A percentile compares a stretch with the other conserved stretches of the same genome.
Evolutionary conservation across 345 rosid species (phyloP).

Genomic region (Carallia pectinifolia): DNA sequence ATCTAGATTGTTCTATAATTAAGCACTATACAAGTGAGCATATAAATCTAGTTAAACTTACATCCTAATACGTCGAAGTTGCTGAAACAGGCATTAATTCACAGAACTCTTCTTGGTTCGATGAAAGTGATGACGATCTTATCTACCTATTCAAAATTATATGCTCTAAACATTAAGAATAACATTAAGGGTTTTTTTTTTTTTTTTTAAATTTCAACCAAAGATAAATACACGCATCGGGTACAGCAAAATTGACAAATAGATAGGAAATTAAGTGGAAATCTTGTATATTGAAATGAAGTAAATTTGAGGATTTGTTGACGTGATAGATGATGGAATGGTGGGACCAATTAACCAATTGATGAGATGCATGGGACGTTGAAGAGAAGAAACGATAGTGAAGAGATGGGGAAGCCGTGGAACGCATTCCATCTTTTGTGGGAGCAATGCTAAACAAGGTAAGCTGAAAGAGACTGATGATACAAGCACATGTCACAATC

Average conservation of each 20-base stretch:
- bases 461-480: constrained; percentile 60
- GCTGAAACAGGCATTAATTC: too few relatives aligned
- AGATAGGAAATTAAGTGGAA: too few relatives aligned
- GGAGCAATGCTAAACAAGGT: constrained; percentile 74
- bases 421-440: constrained; percentile 63
- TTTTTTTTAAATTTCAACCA: too few relatives aligned
- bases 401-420: constrained; percentile 42
- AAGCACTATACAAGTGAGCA: too few relatives aligned
- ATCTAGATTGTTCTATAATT: too few relatives aligned
- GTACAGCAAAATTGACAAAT: neutral
- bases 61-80: too few relatives aligned
- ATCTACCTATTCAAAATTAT: too few relatives aligned
- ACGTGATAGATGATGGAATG: constrained; percentile 8
- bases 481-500: constrained; percentile 61
- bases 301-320: neutral
- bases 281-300: neutral
- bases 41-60: too few relatives aligned
- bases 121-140: neutral
- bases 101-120: neutral
- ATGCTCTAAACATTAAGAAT: too few relatives aligned
- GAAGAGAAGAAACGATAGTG: constrained; percentile 36
- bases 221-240: too few relatives aligned
- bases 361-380: neutral
- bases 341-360: neutral
- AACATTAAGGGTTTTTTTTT: too few relatives aligned